These are phyloP conservation scores for Colletotrichum trifolii DNA, from an alignment of 2,329 filamentous ascomycete genomes.

Conservation along the genomic window DNA sequence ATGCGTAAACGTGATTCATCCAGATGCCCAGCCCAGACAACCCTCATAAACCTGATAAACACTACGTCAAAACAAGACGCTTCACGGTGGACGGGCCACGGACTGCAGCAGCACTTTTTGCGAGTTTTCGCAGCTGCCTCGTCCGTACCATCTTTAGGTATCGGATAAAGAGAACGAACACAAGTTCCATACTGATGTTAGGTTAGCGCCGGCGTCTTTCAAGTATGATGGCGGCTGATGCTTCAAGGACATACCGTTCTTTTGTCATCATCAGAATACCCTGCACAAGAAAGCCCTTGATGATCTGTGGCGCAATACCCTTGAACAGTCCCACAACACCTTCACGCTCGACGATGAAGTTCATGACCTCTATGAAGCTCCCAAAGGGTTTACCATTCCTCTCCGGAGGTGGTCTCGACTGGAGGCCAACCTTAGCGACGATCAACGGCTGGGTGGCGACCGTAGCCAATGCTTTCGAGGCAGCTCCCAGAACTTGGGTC, in stretches of 20 bases:
- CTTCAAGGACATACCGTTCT: slow-evolving; percentile 73
- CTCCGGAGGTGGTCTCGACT: slow-evolving; percentile 88
- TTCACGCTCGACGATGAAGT: slow-evolving; percentile 90
- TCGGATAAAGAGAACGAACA: slow-evolving; percentile 87
- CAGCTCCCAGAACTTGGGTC: slow-evolving; percentile 81
- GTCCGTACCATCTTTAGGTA: slow-evolving; percentile 79
- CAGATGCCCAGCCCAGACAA: no score
- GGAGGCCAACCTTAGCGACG: slow-evolving; percentile 95
- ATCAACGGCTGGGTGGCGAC: slow-evolving; percentile 94
- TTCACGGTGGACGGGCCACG: slow-evolving; percentile 13
- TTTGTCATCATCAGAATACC: slow-evolving; percentile 99
- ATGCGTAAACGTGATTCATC: no score
- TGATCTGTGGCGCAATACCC: slow-evolving; percentile 91
- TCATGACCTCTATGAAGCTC: slow-evolving; percentile 93
- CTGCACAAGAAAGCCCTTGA: slow-evolving; percentile 93
- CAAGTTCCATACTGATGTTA: slow-evolving; percentile 77
- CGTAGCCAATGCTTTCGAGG: slow-evolving; percentile 93
- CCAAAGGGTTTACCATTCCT: slow-evolving; percentile 93
- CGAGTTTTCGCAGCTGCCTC: slow-evolving; percentile 75
- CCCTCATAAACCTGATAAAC: no score
- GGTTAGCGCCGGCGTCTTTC: slow-evolving; percentile 5
- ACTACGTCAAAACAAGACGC: slow-evolving; percentile 7
- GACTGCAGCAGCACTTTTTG: slow-evolving; percentile 67
- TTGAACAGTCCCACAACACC: slow-evolving; percentile 90
- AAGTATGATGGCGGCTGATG: not conserved